Evolutionary conservation across 805 yeast genomes (phyloP).

Genomic region (Wickerhamiella parazyma): DNA sequence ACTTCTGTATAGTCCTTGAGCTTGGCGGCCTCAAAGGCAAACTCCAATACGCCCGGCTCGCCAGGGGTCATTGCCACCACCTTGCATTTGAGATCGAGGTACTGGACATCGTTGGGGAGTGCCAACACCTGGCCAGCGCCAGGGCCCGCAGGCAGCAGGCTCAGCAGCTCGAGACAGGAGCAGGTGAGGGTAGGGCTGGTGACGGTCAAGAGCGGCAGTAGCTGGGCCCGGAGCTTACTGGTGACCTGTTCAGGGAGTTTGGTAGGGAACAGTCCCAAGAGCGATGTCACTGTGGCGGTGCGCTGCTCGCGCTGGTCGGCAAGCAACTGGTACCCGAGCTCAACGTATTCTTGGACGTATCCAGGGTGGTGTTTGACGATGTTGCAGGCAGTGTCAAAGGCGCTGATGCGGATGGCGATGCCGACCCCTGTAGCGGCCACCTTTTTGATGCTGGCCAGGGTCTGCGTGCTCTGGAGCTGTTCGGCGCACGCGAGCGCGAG

Average conservation of each 20-base stretch:
- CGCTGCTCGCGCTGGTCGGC: constrained; percentile 17
- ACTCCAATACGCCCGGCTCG: constrained; percentile 9
- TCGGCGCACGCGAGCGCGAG: constrained; percentile 1
- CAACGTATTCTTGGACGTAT: constrained; percentile 36
- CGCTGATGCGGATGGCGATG: constrained; percentile 2
- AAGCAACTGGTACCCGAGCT: constrained; percentile 37
- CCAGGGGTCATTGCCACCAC: background rate
- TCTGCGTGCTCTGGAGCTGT: background rate
- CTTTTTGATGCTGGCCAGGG: background rate
- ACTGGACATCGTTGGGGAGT: constrained; percentile 5
- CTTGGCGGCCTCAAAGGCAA: constrained; percentile 34
- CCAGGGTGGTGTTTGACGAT: background rate
- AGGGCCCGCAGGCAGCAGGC: background rate
- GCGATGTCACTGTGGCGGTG: constrained; percentile 13
- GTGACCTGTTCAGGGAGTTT: constrained; percentile 23
- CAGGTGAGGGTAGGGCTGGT: constrained; percentile 3
- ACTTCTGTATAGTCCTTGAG: constrained; percentile 28
- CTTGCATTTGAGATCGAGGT: constrained; percentile 5
- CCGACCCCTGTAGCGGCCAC: background rate
- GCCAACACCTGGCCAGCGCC: constrained; percentile 1
- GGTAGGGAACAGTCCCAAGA: constrained; percentile 24
- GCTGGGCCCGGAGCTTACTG: constrained; percentile 12
- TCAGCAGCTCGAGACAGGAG: constrained; percentile 4
- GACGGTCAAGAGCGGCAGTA: background rate
- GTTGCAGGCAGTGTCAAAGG: constrained; percentile 1